These are phyloP conservation scores for Coemansia aciculifera DNA, from an alignment of 192 early-diverging fungal species.

Conservation along the genomic window DNA sequence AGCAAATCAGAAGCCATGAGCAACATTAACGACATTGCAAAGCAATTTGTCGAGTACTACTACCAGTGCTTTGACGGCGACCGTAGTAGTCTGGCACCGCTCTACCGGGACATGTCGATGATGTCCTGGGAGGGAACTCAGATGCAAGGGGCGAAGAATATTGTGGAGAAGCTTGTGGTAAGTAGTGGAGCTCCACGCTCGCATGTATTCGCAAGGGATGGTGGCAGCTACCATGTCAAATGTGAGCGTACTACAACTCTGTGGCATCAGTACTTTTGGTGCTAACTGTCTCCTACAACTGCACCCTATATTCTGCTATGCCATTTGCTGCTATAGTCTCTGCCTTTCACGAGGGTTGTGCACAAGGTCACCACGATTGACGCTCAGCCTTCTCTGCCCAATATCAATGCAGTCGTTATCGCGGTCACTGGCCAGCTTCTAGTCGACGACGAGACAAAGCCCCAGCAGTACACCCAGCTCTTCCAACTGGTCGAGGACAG, in stretches of 20 bases:
- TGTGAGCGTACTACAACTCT: background rate
- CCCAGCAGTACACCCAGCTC: constrained; percentile 81
- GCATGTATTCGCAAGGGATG: background rate
- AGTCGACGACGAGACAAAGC: constrained; percentile 80
- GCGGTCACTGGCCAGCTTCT: constrained; percentile 85
- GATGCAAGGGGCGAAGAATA: constrained; percentile 60
- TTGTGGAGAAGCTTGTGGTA: constrained; percentile 78
- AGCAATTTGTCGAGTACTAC: constrained; percentile 82
- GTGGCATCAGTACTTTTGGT: background rate
- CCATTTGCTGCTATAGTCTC: constrained; percentile 31
- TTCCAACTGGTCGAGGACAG: constrained; percentile 82
- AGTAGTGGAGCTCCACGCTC: constrained; percentile 28
- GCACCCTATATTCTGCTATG: background rate
- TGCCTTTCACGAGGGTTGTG: constrained; percentile 76
- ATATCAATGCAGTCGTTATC: constrained; percentile 67
- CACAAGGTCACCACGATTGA: constrained; percentile 80
- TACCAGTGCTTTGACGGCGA: constrained; percentile 82
- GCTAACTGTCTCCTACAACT: constrained; percentile 3
- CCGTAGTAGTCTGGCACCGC: constrained; percentile 61
- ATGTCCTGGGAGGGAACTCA: constrained; percentile 81
- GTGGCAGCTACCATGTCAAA: background rate
- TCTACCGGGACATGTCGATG: constrained; percentile 83
- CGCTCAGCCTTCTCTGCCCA: constrained; percentile 72
- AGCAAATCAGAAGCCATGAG: constrained; percentile 1
- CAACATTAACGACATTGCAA: constrained; percentile 55